phyloP scores from a whole-genome alignment of 2,329 filamentous ascomycete genomes.

The Aspergillus proliferans region DNA sequence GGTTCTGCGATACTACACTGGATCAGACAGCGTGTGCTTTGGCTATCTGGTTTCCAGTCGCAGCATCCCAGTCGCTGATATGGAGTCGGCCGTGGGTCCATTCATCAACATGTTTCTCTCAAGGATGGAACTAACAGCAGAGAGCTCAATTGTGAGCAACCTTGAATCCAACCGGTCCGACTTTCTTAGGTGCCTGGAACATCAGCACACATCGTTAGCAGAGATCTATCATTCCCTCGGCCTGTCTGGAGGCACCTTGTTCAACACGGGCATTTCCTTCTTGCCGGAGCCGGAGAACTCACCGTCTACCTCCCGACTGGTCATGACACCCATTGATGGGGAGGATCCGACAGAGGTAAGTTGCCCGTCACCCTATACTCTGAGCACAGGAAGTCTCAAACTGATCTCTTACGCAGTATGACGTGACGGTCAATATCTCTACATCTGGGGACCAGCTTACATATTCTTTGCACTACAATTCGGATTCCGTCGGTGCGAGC shows the following conservation, averaged over 20 bases:
- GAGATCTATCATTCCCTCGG: slow-evolving; percentile 6
- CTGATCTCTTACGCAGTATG: not conserved
- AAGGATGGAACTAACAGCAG: slow-evolving; percentile 2
- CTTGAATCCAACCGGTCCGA: not conserved
- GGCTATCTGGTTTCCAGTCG: slow-evolving; percentile 37
- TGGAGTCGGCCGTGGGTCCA: slow-evolving; percentile 35
- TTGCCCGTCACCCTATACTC: not conserved
- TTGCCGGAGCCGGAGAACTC: not conserved
- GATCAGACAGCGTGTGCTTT: slow-evolving; percentile 34
- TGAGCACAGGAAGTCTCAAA: not conserved
- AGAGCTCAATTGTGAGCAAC: not conserved
- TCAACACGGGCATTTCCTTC: slow-evolving; percentile 7
- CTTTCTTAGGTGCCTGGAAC: not conserved
- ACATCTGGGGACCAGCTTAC: not conserved
- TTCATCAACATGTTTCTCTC: slow-evolving; percentile 16
- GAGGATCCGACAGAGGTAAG: not conserved
- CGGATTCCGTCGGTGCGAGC: not conserved
- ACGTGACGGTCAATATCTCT: not conserved
- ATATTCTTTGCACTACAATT: not conserved
- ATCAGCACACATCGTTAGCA: slow-evolving; percentile 5
- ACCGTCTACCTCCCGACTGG: not conserved
- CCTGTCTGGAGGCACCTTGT: slow-evolving; percentile 3
- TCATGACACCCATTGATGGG: not conserved
- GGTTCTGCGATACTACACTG: slow-evolving; percentile 30
- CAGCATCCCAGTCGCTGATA: slow-evolving; percentile 25